Evolutionary conservation across 164 flowering plant genomes (phyloP).

Genomic region (Vitis riparia): DNA sequence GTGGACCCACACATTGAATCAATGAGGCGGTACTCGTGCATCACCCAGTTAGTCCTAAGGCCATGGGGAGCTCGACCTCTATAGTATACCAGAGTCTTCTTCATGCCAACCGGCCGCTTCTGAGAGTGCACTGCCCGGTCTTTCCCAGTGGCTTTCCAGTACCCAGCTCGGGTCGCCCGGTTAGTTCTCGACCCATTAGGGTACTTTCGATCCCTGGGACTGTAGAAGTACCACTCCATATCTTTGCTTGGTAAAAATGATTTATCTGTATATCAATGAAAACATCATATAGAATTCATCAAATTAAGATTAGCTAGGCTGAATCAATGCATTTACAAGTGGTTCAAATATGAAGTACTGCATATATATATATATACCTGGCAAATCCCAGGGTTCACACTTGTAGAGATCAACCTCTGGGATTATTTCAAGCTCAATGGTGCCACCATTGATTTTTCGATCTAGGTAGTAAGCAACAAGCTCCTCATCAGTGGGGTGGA

Average conservation of each 20-base stretch:
- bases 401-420: conserved; percentile 76
- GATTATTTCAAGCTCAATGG: conserved; percentile 66
- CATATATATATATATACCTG: conserved; percentile 34
- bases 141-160: conserved; percentile 80
- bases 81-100: conserved; percentile 74
- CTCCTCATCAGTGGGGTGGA: conserved; percentile 79
- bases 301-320: too few species aligned
- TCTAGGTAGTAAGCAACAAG: conserved; percentile 68
- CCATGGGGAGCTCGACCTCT: conserved; percentile 78
- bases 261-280: conserved; percentile 35
- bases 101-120: conserved; percentile 58
- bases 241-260: conserved; percentile 66
- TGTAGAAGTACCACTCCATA: conserved; percentile 73
- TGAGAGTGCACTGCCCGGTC: conserved; percentile 50
- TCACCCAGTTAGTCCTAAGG: conserved; percentile 63
- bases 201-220: conserved; percentile 64
- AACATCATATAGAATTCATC: too few species aligned
- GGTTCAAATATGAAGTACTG: background rate
- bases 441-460: conserved; percentile 48
- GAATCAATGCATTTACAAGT: too few species aligned
- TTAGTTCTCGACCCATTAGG: conserved; percentile 76
- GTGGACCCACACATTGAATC: conserved; percentile 26
- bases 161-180: conserved; percentile 65
- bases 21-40: conserved; percentile 71
- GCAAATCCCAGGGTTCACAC: conserved; percentile 80